Conservation (phyloP, 75 land plant species). For the Pinus tabuliformis region DNA sequence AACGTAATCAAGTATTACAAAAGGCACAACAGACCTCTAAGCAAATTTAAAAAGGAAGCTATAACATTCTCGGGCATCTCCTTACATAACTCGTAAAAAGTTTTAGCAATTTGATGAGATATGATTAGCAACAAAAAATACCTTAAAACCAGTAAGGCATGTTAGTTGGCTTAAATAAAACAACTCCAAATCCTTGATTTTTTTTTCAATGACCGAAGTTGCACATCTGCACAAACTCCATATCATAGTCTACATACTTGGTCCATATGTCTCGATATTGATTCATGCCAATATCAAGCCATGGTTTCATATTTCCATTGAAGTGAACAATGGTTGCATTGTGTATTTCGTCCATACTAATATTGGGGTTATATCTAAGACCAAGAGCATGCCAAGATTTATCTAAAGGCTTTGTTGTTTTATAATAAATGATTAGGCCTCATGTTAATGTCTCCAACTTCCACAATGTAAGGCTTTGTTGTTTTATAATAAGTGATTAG, state of each 20-base stretch:
- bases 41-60: not conserved
- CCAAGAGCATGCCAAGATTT: slow-evolving; percentile 87
- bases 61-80: slow-evolving; percentile 3
- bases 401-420: slow-evolving; percentile 66
- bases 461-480: slow-evolving; percentile 70
- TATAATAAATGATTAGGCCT: slow-evolving; percentile 69
- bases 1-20: no score
- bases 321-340: slow-evolving; percentile 81
- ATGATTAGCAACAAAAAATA: not conserved
- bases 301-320: slow-evolving; percentile 92
- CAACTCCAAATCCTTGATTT: not conserved
- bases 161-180: not conserved
- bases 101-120: slow-evolving; percentile 1
- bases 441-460: slow-evolving; percentile 64
- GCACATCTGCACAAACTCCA: slow-evolving; percentile 71
- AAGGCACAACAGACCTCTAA: not conserved
- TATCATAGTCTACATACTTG: slow-evolving; percentile 73
- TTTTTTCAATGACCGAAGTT: slow-evolving; percentile 55
- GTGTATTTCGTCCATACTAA: slow-evolving; percentile 56
- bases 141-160: not conserved
- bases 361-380: slow-evolving; percentile 78
- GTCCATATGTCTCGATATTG: slow-evolving; percentile 70
- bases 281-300: slow-evolving; percentile 84
- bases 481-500: slow-evolving; percentile 66
- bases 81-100: not conserved